Evolutionary conservation across 345 rosid species (phyloP).

Genomic region (Gossypium longicalyx): DNA sequence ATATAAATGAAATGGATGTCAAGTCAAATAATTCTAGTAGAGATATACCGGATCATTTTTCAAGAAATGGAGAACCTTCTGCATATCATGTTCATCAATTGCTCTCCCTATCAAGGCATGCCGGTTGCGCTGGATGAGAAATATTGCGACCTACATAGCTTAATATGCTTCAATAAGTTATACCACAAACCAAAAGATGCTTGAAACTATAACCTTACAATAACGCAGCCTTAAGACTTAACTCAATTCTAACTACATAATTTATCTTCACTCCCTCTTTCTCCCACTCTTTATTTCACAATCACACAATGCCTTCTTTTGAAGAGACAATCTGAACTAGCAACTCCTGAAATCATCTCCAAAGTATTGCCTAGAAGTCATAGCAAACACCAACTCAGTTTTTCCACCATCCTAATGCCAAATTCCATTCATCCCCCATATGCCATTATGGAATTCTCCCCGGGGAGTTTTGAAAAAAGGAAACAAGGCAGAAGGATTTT

Average conservation of each 20-base stretch:
- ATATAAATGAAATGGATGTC: background rate
- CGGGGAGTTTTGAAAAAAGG: background rate
- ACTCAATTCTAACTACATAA: background rate
- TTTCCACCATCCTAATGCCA: background rate
- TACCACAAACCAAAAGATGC: background rate
- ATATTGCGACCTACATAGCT: constrained; percentile 73
- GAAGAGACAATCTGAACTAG: background rate
- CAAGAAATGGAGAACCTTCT: constrained; percentile 75
- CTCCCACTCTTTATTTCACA: background rate
- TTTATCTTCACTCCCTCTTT: background rate
- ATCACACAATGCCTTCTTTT: background rate
- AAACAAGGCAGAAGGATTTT: background rate
- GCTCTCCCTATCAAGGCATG: constrained; percentile 98
- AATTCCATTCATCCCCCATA: background rate
- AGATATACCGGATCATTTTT: constrained; percentile 76
- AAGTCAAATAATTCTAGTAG: constrained; percentile 12
- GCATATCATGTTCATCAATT: constrained; percentile 93
- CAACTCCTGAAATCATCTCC: background rate
- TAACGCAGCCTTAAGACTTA: background rate
- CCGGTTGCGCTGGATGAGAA: constrained; percentile 95
- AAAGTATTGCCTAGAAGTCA: background rate
- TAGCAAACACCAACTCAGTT: background rate
- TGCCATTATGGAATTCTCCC: background rate
- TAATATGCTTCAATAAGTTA: constrained; percentile 1
- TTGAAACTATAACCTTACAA: background rate